Percentiles rank a stretch among this genome's conserved stretches.
Conservation (phyloP, 495 filamentous ascomycete genomes). For the Aspergillus leporis region DNA sequence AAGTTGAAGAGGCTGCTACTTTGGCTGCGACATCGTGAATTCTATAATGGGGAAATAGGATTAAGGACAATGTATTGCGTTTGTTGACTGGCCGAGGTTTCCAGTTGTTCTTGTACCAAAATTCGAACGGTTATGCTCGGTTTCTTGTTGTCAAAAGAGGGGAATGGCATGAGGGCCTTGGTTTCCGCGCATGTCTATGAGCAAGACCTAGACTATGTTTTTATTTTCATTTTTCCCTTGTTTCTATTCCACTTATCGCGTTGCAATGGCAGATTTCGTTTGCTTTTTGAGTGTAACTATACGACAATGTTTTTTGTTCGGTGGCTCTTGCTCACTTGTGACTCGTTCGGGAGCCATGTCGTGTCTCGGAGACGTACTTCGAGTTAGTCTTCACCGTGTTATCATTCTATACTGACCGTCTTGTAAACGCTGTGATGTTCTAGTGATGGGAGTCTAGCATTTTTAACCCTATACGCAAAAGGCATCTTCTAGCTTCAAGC, state of each 20-base stretch:
- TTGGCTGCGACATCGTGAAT: slow-evolving; percentile 42
- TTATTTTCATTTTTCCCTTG: background rate
- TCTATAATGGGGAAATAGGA: background rate
- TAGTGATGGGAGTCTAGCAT: too few relatives aligned
- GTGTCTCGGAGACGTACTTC: too few relatives aligned
- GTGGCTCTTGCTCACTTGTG: too few relatives aligned
- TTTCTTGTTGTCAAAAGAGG: background rate
- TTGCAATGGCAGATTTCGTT: background rate
- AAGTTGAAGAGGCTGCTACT: slow-evolving; percentile 38
- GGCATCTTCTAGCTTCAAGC: too few relatives aligned
- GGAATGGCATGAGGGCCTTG: background rate
- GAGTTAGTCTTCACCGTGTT: too few relatives aligned
- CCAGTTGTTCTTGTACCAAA: background rate
- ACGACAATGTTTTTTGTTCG: background rate
- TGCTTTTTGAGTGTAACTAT: background rate
- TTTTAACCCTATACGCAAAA: too few relatives aligned
- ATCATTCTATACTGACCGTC: too few relatives aligned
- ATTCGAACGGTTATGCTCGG: slow-evolving; percentile 5
- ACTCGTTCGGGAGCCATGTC: too few relatives aligned
- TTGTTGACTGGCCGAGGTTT: background rate
- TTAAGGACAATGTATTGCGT: background rate
- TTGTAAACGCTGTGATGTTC: too few relatives aligned
- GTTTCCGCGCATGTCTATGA: background rate
- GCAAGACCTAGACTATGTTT: slow-evolving; percentile 3
- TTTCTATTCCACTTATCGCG: background rate